Percentiles rank a stretch among this genome's conserved stretches.
phyloP scores from a whole-genome alignment of 371 early-diverging fungal species.

The Rhizopus delemar region DNA sequence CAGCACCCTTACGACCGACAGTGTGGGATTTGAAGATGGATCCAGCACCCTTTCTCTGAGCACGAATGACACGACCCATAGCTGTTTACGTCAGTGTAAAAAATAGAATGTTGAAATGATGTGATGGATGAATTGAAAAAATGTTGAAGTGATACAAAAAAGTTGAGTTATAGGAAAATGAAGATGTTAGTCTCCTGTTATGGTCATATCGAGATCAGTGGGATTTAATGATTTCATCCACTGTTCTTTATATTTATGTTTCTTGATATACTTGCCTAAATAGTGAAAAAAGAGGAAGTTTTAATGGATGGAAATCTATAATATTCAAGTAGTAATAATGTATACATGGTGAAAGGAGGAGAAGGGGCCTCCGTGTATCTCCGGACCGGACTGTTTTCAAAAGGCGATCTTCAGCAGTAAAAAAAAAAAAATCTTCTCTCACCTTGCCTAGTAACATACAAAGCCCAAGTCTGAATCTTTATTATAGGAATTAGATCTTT shows the following conservation, averaged over 20 bases:
- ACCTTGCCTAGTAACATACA: too few species aligned
- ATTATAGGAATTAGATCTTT: too few species aligned
- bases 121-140: neutral
- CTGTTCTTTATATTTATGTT: too few species aligned
- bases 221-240: too few species aligned
- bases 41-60: conserved; percentile 97
- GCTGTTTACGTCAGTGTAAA: neutral
- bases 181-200: too few species aligned
- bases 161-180: neutral
- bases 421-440: too few species aligned
- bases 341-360: too few species aligned
- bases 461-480: too few species aligned
- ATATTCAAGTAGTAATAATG: neutral
- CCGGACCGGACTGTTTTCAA: too few species aligned
- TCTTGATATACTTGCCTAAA: neutral
- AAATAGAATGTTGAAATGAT: neutral
- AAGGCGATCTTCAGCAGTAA: too few species aligned
- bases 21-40: conserved; percentile 97
- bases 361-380: too few species aligned
- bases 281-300: neutral
- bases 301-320: neutral
- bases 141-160: neutral
- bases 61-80: conserved; percentile 78
- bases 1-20: conserved; percentile 93
- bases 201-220: too few species aligned